Evolutionary conservation across 768 basidiomycete species (phyloP), one percentile per base, ranked within the genome.

Genomic region (Podaxis rugospora): DNA sequence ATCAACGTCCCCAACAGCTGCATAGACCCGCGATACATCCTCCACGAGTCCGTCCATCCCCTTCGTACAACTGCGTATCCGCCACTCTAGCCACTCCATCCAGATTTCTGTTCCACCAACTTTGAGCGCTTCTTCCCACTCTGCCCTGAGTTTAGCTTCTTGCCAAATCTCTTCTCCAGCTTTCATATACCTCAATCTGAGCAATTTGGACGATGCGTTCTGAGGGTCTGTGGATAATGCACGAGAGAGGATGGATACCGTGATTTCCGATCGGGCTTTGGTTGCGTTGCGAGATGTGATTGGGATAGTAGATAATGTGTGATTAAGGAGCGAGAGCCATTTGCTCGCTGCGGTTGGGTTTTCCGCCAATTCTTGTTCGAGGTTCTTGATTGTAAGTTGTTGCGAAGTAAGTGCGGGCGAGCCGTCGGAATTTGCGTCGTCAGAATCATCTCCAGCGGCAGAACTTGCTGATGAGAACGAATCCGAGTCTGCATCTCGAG

Each of bases 81-180:
- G 79, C 89, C 89, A 92, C 64, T 89, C 88, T 2, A 93, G 67
- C 90, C 91, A 93, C 64, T 87, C 87, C 74, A 92, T 81, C 83
- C 86, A 89, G 25, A 93, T 76, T 39, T 85, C 82, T 27, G 79
- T 70, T 37, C 79, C 82, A 28, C 82, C 79, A 3, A 81, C 65
- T 40, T 73, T 75, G 63, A 92, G 69, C 2, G 87, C 84, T 18
- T 79, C 76, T 57, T 90, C 86, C 92, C 92, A 94, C 65, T 92
- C 89, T 2, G 75, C 74, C 23, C 67, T 57, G 16, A 88, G 66
- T 70, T 84, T 83, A 46, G 75, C 76, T 58, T 77, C 77, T 23
- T 80, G 69, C 90, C 90, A 92, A 16, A 89, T 66, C 62, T 89
- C 84, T 71, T 90, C 89, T 16, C 90, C 90, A 1, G 88, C 84